Evolutionary conservation across 1,139 yeast genomes (phyloP), one percentile per base, ranked within the genome.

Genomic region (Yamadazyma kanchanaburiensis): DNA sequence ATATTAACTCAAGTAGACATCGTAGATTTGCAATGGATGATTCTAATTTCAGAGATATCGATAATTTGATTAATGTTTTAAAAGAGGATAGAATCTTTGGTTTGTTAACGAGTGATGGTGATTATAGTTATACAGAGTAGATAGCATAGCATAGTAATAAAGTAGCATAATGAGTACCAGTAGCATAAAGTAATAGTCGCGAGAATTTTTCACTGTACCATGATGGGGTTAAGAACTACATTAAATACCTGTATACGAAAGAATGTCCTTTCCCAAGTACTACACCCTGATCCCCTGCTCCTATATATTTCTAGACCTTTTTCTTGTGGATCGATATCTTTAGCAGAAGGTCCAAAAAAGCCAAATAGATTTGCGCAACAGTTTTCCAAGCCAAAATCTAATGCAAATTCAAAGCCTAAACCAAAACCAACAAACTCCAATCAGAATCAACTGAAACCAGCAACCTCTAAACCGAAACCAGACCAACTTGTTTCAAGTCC

Each of bases 11-110:
- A 15, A 75, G 74, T 28, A 76, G 82, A 44, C 99, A 94, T 55
- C 69, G 85, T 26, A 74, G 77, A 35, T 89, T 87, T 62, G 97
- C 98, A 4, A 61, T 68, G 31, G 79, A 84, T 46, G 77, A 76
- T 45, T 55, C 61, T 12, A 85, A 89, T 51, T 91, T 91, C 58
- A 69, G 59, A 32, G 83, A 82, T 35, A 82, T 91, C 44, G 97
- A 91, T 58, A 65, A 69, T 6, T 64, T 86, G 46, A 81, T 82
- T 28, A 59, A 59, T 12, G 61, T 64, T 13, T 59, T 77, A 39
- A 65, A 63, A 37, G 72, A 67, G 34, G 58, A 64, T 37, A 64
- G 58, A 43, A 53, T 64, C 9, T 48, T 64, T 47, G 73, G 74
- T 5, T 58, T 53, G 33, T 54, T 66, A 8, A 56, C 67, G 3